phyloP scores from a whole-genome alignment of 495 filamentous ascomycete genomes.

The Parachaetomium inaequale region DNA sequence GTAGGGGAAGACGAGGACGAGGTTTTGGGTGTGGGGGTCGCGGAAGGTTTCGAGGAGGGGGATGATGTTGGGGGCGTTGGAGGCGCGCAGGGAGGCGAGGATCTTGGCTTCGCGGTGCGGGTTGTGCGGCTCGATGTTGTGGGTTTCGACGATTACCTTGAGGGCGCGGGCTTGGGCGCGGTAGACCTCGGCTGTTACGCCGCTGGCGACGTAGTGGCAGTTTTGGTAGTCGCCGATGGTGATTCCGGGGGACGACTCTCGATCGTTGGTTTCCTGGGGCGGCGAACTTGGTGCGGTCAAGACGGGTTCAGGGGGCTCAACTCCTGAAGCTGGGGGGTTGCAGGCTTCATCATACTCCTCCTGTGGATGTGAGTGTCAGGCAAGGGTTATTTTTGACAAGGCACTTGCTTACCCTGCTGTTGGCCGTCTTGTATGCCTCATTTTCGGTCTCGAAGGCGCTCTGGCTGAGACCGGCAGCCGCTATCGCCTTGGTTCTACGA shows the following conservation, averaged over 20 bases:
- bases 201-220: constrained; percentile 67
- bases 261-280: neutral
- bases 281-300: neutral
- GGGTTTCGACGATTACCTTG: constrained; percentile 77
- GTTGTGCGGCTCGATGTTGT: constrained; percentile 74
- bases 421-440: constrained; percentile 42
- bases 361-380: constrained; percentile 34
- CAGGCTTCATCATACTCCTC: constrained; percentile 44
- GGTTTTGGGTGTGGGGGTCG: constrained; percentile 58
- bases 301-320: neutral
- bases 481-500: constrained; percentile 19
- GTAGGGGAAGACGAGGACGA: constrained; percentile 82
- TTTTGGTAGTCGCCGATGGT: constrained; percentile 66
- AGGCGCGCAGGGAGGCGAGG: constrained; percentile 49
- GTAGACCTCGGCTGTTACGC: constrained; percentile 83
- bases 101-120: constrained; percentile 73
- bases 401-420: constrained; percentile 33
- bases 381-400: neutral
- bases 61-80: constrained; percentile 47
- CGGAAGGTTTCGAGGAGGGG: constrained; percentile 65
- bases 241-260: constrained; percentile 39
- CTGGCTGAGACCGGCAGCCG: constrained; percentile 20
- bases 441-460: constrained; percentile 41
- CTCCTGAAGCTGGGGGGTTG: neutral
- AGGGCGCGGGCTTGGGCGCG: constrained; percentile 60